These are phyloP conservation scores for Zygosaccharomyces kombuchaensis DNA, from an alignment of 805 yeast genomes.

Conservation along the genomic window DNA sequence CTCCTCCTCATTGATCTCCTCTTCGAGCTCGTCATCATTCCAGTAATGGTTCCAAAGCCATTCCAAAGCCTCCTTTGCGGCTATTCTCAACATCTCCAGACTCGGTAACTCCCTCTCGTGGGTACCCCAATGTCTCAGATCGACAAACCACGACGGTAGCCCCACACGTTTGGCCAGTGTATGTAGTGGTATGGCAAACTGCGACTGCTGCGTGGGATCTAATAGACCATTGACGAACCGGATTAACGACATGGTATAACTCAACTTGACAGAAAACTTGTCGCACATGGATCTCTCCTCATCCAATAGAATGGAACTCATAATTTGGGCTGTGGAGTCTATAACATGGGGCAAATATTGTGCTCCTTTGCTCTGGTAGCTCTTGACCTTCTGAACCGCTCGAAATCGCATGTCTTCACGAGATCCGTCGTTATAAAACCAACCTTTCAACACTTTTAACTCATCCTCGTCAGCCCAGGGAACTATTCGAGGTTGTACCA, in stretches of 20 bases:
- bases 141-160: slow-evolving; percentile 81
- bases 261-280: slow-evolving; percentile 38
- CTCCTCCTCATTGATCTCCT: slow-evolving; percentile 21
- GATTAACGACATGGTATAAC: slow-evolving; percentile 70
- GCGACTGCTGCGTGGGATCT: slow-evolving; percentile 80
- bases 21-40: slow-evolving; percentile 38
- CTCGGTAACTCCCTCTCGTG: slow-evolving; percentile 77
- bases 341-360: slow-evolving; percentile 62
- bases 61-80: slow-evolving; percentile 53
- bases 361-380: slow-evolving; percentile 53
- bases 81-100: slow-evolving; percentile 59
- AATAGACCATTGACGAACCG: slow-evolving; percentile 87
- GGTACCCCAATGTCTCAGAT: slow-evolving; percentile 83
- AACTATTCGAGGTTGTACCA: slow-evolving; percentile 33
- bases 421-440: slow-evolving; percentile 45
- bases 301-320: slow-evolving; percentile 46
- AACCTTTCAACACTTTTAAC: slow-evolving; percentile 41
- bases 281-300: slow-evolving; percentile 29
- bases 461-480: slow-evolving; percentile 43
- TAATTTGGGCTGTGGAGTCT: slow-evolving; percentile 58
- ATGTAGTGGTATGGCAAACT: slow-evolving; percentile 73
- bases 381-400: slow-evolving; percentile 51
- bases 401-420: slow-evolving; percentile 35
- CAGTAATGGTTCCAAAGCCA: slow-evolving; percentile 81
- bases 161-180: slow-evolving; percentile 62